A percentile compares a stretch with the other conserved stretches of the same genome.
Conservation (phyloP, 129 eudicot species). For the Tagetes patula region DNA sequence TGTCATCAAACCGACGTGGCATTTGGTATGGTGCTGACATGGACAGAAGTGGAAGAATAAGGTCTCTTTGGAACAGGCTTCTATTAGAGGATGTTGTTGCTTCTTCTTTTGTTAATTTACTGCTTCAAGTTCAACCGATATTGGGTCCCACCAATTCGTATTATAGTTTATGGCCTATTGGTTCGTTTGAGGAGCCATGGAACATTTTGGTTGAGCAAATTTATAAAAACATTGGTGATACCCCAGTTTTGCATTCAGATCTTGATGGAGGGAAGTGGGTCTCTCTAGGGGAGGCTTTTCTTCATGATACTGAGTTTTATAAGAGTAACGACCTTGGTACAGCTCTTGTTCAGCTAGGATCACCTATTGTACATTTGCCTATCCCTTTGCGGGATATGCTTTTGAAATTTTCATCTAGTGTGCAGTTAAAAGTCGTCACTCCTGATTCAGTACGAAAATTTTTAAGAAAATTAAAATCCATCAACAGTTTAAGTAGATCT, state of each 20-base stretch:
- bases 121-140: constrained; percentile 64
- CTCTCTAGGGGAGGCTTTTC: constrained; percentile 64
- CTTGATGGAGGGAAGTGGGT: constrained; percentile 92
- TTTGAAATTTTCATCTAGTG: constrained; percentile 48
- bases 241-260: constrained; percentile 75
- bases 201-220: constrained; percentile 71
- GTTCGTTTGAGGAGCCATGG: constrained; percentile 99
- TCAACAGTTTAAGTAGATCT: constrained; percentile 47
- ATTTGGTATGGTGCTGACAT: constrained; percentile 99
- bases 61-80: constrained; percentile 95
- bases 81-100: constrained; percentile 89
- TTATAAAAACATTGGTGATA: constrained; percentile 56
- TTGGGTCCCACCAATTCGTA: constrained; percentile 65
- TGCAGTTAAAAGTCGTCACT: constrained; percentile 73
- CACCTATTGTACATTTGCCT: constrained; percentile 80
- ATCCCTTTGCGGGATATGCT: constrained; percentile 62
- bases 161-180: constrained; percentile 89
- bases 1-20: constrained; percentile 98
- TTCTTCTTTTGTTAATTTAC: constrained; percentile 60
- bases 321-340: constrained; percentile 58
- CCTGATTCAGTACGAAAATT: constrained; percentile 76
- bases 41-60: constrained; percentile 97
- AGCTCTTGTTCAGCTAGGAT: constrained; percentile 79
- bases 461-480: constrained; percentile 45
- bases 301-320: constrained; percentile 65